These are phyloP conservation scores for Hypoxylon fragiforme DNA, from an alignment of 495 filamentous ascomycete genomes.

Conservation along the genomic window DNA sequence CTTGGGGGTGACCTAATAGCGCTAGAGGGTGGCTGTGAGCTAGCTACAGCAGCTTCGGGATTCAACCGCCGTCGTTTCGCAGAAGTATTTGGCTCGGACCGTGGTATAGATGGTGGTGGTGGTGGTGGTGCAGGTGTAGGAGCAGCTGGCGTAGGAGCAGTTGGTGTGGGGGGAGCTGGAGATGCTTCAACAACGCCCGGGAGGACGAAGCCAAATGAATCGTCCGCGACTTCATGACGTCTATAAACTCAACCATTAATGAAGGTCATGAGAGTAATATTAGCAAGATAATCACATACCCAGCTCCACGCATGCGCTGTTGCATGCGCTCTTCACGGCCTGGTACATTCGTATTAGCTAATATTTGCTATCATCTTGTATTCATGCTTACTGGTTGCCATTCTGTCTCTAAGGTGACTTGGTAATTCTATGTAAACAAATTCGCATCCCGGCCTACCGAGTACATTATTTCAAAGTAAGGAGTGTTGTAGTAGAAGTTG, in stretches of 20 bases:
- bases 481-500: too few relatives aligned
- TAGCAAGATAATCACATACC: slow-evolving; percentile 34
- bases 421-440: background rate
- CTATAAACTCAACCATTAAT: slow-evolving; percentile 29
- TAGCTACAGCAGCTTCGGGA: slow-evolving; percentile 21
- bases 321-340: slow-evolving; percentile 54
- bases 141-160: too few relatives aligned
- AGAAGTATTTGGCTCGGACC: slow-evolving; percentile 47
- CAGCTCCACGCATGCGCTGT: slow-evolving; percentile 55
- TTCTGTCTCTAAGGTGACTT: background rate
- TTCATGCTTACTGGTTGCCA: slow-evolving; percentile 35
- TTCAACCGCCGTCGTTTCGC: slow-evolving; percentile 43
- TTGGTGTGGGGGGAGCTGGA: slow-evolving; percentile 24
- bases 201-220: slow-evolving; percentile 49
- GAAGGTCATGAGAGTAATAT: background rate
- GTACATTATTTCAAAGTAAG: too few relatives aligned
- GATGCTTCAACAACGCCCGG: slow-evolving; percentile 38
- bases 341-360: slow-evolving; percentile 31
- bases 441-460: too few relatives aligned
- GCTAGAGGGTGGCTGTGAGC: slow-evolving; percentile 27
- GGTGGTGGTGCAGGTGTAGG: too few relatives aligned
- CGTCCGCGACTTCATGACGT: slow-evolving; percentile 51
- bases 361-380: background rate
- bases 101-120: slow-evolving; percentile 22
- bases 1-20: slow-evolving; percentile 24